Percentiles rank a stretch among this genome's conserved stretches.
phyloP scores from a whole-genome alignment of 345 rosid species.

The Psidium friedrichsthalianum region DNA sequence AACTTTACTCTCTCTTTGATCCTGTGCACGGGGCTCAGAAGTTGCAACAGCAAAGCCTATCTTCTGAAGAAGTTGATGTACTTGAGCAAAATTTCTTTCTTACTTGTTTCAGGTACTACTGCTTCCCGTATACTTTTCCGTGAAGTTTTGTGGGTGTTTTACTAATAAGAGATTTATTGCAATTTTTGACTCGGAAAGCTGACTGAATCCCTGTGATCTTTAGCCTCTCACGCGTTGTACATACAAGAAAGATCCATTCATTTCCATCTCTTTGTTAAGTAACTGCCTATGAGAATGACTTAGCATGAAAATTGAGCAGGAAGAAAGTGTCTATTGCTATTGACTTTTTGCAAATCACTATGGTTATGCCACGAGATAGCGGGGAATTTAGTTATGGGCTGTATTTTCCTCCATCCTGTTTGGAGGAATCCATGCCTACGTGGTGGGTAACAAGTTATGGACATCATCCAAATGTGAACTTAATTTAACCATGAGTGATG shows the following conservation, averaged over 20 bases:
- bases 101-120: slow-evolving; percentile 71
- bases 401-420: background rate
- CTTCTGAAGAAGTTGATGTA: slow-evolving; percentile 51
- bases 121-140: background rate
- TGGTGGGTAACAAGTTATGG: background rate
- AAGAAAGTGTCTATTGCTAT: background rate
- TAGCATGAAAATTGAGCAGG: background rate
- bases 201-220: background rate
- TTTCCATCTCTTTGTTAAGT: background rate
- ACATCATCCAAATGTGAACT: background rate
- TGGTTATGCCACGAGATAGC: background rate
- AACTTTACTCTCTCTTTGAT: slow-evolving; percentile 87
- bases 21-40: slow-evolving; percentile 70
- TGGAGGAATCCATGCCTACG: background rate
- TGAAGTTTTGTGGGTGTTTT: background rate
- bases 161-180: background rate
- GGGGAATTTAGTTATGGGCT: background rate
- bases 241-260: background rate
- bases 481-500: background rate
- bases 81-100: slow-evolving; percentile 81
- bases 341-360: background rate
- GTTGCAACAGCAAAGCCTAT: slow-evolving; percentile 63
- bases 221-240: background rate
- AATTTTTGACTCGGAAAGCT: background rate
- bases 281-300: background rate